Evolutionary conservation across 2,329 filamentous ascomycete genomes (phyloP).

Genomic region (Huntiella abstrusa): DNA sequence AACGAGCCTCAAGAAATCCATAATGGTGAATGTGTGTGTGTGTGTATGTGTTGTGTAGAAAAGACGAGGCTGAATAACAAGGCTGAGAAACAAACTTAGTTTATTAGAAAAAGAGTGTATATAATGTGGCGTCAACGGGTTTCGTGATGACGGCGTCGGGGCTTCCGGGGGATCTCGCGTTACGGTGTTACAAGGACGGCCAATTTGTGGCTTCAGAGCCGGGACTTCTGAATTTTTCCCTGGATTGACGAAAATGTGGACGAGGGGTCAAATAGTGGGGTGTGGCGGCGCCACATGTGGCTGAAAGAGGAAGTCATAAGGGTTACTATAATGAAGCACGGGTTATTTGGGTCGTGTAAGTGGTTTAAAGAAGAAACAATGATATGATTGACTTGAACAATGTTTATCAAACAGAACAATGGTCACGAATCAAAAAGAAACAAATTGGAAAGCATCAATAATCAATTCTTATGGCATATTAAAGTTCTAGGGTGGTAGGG

Average conservation of each 20-base stretch:
- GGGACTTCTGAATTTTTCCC: slow-evolving; percentile 10
- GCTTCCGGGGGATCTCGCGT: no score
- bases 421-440: no score
- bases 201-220: neutral
- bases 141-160: neutral
- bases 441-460: neutral
- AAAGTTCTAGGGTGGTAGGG: neutral
- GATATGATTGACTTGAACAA: no score
- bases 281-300: neutral
- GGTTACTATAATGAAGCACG: no score
- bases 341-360: no score
- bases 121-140: neutral
- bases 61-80: slow-evolving; percentile 3
- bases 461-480: neutral
- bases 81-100: neutral
- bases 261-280: slow-evolving; percentile 7
- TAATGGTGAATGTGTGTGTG: slow-evolving; percentile 1
- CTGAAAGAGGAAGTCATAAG: no score
- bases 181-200: slow-evolving; percentile 1
- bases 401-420: no score
- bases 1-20: slow-evolving; percentile 41
- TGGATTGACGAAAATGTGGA: slow-evolving; percentile 10
- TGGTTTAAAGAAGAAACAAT: no score
- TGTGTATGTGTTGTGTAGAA: neutral
- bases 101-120: no score